These are phyloP conservation scores for Nidularia sp. DNA, from an alignment of 768 basidiomycete genomes.

Conservation along the genomic window DNA sequence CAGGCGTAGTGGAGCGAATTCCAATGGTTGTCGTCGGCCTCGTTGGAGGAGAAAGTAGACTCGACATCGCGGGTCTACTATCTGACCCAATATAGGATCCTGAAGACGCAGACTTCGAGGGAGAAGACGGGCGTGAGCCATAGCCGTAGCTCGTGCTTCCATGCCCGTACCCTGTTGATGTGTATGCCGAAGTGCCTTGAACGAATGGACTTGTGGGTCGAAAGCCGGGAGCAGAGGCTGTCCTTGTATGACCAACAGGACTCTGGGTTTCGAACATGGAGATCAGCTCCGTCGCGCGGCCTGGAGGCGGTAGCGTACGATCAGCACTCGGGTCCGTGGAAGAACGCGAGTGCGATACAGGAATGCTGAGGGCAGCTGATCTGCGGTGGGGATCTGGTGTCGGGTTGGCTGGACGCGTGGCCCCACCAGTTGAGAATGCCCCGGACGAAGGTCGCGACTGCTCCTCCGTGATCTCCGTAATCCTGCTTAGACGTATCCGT, in stretches of 20 bases:
- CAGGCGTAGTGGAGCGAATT: slow-evolving; percentile 23
- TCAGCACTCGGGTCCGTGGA: slow-evolving; percentile 54
- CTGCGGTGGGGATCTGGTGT: slow-evolving; percentile 43
- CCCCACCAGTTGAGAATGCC: slow-evolving; percentile 24
- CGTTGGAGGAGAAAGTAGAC: slow-evolving; percentile 45
- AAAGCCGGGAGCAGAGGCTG: slow-evolving; percentile 46
- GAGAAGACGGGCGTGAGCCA: slow-evolving; percentile 41
- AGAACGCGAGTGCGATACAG: slow-evolving; percentile 48
- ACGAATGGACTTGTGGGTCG: slow-evolving; percentile 33
- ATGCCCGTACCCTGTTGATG: slow-evolving; percentile 23
- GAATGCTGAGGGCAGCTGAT: slow-evolving; percentile 36
- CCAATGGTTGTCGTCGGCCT: slow-evolving; percentile 29
- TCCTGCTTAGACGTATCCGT: slow-evolving; percentile 61
- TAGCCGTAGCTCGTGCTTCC: slow-evolving; percentile 28
- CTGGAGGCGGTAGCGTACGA: slow-evolving; percentile 42
- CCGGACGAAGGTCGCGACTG: slow-evolving; percentile 51
- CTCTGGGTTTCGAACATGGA: slow-evolving; percentile 61
- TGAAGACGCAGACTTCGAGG: slow-evolving; percentile 35
- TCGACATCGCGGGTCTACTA: slow-evolving; percentile 27
- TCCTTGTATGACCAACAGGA: slow-evolving; percentile 46
- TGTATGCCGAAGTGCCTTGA: slow-evolving; percentile 15
- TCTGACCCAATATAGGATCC: slow-evolving; percentile 32
- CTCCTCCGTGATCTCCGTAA: slow-evolving; percentile 76
- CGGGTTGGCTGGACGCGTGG: slow-evolving; percentile 31
- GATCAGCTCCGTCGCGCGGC: slow-evolving; percentile 66